phyloP scores from a whole-genome alignment of 345 rosid species.

The Sapria himalayana region DNA sequence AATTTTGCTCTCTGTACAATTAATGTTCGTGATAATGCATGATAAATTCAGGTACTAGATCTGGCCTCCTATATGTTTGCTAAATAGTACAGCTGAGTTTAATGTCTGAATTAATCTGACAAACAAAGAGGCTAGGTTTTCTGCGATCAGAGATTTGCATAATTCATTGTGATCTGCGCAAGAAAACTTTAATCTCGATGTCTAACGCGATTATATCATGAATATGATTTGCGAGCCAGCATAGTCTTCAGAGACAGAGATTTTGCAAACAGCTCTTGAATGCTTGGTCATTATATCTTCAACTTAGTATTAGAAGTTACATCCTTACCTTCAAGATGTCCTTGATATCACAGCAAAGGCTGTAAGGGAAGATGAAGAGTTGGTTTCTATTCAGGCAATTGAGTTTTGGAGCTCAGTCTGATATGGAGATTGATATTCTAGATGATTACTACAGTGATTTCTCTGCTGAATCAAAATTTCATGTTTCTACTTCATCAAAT shows the following conservation, averaged over 20 bases:
- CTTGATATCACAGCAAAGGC: slow-evolving; percentile 26
- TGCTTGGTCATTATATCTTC: slow-evolving; percentile 30
- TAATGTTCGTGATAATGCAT: no score
- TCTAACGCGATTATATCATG: slow-evolving; percentile 31
- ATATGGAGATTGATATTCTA: slow-evolving; percentile 29
- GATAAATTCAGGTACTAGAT: no score
- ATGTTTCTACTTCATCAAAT: slow-evolving; percentile 25
- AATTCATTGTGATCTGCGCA: slow-evolving; percentile 30
- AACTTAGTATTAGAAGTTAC: slow-evolving; percentile 22
- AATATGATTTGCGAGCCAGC: slow-evolving; percentile 27
- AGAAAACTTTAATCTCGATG: slow-evolving; percentile 23
- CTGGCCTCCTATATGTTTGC: no score
- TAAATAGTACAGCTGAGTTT: slow-evolving; percentile 26
- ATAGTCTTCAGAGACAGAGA: slow-evolving; percentile 20
- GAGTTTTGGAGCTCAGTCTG: slow-evolving; percentile 31
- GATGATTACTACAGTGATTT: slow-evolving; percentile 25
- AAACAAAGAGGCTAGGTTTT: slow-evolving; percentile 25
- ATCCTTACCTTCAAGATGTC: slow-evolving; percentile 27
- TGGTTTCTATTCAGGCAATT: slow-evolving; percentile 26
- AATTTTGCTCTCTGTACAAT: no score
- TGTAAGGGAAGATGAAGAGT: slow-evolving; percentile 25
- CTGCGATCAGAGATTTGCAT: slow-evolving; percentile 21
- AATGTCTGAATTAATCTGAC: slow-evolving; percentile 26
- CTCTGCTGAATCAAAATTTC: slow-evolving; percentile 23
- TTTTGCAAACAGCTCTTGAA: slow-evolving; percentile 26